Percentiles rank a stretch among this genome's conserved stretches.
These are phyloP conservation scores for Boletus rubescentipes DNA, from an alignment of 768 basidiomycete genomes.

Conservation along the genomic window DNA sequence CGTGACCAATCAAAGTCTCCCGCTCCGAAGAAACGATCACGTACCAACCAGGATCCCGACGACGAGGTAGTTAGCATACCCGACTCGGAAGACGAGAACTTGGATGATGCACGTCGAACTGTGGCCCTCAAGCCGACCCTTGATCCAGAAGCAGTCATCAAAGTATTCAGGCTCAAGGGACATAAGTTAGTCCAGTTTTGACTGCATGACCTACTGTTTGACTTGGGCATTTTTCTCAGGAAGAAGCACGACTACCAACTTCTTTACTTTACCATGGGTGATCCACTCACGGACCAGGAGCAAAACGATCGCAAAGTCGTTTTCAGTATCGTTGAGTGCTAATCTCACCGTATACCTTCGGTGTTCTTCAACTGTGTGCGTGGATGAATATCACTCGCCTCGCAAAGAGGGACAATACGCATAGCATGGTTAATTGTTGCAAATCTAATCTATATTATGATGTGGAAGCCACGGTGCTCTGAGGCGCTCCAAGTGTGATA, in stretches of 20 bases:
- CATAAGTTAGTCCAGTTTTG: slow-evolving; percentile 38
- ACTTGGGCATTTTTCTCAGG: slow-evolving; percentile 12
- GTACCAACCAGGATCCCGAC: slow-evolving; percentile 21
- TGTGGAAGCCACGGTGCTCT: slow-evolving; percentile 47
- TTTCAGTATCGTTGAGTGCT: slow-evolving; percentile 43
- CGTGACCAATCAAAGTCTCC: slow-evolving; percentile 21
- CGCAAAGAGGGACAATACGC: background rate
- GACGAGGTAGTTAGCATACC: slow-evolving; percentile 27
- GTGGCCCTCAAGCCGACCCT: slow-evolving; percentile 14
- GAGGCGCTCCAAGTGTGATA: slow-evolving; percentile 15
- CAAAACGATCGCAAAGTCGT: slow-evolving; percentile 50
- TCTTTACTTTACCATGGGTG: slow-evolving; percentile 73
- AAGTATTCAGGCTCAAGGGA: slow-evolving; percentile 49
- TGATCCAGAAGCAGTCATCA: slow-evolving; percentile 37
- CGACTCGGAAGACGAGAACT: slow-evolving; percentile 15
- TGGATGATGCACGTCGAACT: slow-evolving; percentile 1
- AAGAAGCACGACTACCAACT: slow-evolving; percentile 69
- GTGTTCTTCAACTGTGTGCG: background rate
- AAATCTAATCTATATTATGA: slow-evolving; percentile 22
- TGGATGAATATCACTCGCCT: background rate
- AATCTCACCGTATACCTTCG: background rate
- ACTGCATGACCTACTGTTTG: background rate
- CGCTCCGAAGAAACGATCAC: slow-evolving; percentile 31
- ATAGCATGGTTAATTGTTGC: background rate
- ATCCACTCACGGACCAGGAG: slow-evolving; percentile 57